Conservation (phyloP, 1,284 basidiomycete species). For the Ustilago sp. region DNA sequence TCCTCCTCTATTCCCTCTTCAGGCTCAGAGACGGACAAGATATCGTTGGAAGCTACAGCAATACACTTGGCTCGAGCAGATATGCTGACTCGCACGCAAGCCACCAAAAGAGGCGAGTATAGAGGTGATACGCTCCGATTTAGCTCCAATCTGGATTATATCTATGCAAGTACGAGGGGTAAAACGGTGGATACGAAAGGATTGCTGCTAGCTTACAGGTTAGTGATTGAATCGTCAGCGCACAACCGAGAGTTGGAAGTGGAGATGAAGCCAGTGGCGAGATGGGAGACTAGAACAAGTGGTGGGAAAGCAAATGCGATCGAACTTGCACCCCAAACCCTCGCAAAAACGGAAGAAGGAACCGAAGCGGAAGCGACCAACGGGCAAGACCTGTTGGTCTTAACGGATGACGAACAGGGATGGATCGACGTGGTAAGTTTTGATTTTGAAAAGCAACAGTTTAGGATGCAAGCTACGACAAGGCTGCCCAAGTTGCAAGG, state of each 20-base stretch:
- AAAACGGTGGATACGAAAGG: constrained; percentile 38
- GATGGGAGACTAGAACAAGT: constrained; percentile 52
- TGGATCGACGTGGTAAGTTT: constrained; percentile 53
- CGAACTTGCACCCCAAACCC: constrained; percentile 36
- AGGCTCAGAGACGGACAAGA: too few relatives aligned
- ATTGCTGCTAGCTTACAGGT: constrained; percentile 26
- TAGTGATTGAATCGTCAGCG: background rate
- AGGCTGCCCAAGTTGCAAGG: constrained; percentile 31
- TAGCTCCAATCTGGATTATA: constrained; percentile 38
- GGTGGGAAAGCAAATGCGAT: constrained; percentile 68
- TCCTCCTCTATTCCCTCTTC: background rate
- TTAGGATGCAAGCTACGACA: constrained; percentile 24
- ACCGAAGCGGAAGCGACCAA: constrained; percentile 24
- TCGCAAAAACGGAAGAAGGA: background rate
- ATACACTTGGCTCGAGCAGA: constrained; percentile 24
- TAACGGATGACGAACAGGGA: constrained; percentile 63
- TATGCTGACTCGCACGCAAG: constrained; percentile 25
- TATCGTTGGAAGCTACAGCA: background rate
- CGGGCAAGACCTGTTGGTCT: constrained; percentile 21
- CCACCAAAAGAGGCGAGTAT: constrained; percentile 19
- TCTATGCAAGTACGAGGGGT: constrained; percentile 63
- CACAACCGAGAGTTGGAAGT: background rate
- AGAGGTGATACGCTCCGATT: constrained; percentile 65
- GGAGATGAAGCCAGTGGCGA: constrained; percentile 4
- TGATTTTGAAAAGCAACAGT: constrained; percentile 11